Conservation (phyloP, 2,329 filamentous ascomycete species). For the Kalaharituber pfeilii region DNA sequence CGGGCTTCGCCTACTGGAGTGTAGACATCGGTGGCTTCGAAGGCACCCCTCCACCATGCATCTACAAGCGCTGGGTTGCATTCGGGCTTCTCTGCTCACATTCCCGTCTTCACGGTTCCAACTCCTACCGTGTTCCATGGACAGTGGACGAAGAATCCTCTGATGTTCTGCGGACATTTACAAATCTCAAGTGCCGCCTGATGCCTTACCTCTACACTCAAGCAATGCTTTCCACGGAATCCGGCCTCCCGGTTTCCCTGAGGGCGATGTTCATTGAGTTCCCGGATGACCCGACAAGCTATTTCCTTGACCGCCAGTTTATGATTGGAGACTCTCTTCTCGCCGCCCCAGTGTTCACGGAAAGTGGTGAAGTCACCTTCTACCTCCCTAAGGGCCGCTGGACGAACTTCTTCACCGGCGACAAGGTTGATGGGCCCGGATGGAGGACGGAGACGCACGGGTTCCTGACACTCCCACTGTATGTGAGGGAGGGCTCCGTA, state of each 20-base stretch:
- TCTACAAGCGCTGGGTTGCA: too few species aligned
- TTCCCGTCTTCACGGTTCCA: too few species aligned
- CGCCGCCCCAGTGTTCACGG: slow-evolving; percentile 46
- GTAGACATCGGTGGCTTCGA: too few species aligned
- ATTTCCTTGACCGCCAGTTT: slow-evolving; percentile 52
- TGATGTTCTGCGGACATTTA: too few species aligned
- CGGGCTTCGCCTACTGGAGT: too few species aligned
- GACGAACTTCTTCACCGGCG: slow-evolving; percentile 35
- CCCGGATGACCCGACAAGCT: slow-evolving; percentile 49
- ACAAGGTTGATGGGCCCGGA: slow-evolving; percentile 34
- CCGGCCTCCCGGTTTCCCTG: slow-evolving; percentile 45
- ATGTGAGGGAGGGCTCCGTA: slow-evolving; percentile 39
- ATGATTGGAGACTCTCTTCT: slow-evolving; percentile 51
- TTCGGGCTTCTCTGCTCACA: too few species aligned
- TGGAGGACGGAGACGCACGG: slow-evolving; percentile 45
- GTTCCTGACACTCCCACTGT: slow-evolving; percentile 41
- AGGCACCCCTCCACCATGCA: too few species aligned
- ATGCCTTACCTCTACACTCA: slow-evolving; percentile 38
- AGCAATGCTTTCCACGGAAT: slow-evolving; percentile 30
- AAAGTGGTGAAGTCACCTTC: slow-evolving; percentile 46
- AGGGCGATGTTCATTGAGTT: slow-evolving; percentile 53
- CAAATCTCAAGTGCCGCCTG: slow-evolving; percentile 34
- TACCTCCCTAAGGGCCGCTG: slow-evolving; percentile 40
- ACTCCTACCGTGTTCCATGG: too few species aligned
- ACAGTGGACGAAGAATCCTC: too few species aligned